Evolutionary conservation across 2,329 filamentous ascomycete species (phyloP).

Genomic region (Clathrospora elynae): DNA sequence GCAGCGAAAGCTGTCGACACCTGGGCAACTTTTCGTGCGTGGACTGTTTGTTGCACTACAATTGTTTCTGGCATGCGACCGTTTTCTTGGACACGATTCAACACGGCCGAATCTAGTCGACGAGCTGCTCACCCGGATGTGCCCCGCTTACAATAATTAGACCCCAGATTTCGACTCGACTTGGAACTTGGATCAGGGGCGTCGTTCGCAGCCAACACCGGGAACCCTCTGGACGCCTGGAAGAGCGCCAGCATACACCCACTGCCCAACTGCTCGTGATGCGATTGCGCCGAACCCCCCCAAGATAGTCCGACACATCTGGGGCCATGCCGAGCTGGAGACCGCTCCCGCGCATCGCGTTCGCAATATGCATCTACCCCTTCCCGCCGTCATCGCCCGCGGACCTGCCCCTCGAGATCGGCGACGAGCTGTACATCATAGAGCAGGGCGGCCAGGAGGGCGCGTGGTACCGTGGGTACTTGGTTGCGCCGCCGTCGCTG

Average conservation of each 20-base stretch:
- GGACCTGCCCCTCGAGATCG: constrained; percentile 94
- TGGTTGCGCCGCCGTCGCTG: constrained; percentile 91
- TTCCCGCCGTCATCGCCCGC: constrained; percentile 85
- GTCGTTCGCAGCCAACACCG: constrained; percentile 14
- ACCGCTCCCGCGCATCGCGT: constrained; percentile 94
- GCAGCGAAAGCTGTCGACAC: constrained; percentile 7
- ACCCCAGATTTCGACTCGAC: constrained; percentile 17
- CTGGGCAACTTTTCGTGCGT: constrained; percentile 6
- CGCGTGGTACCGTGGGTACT: constrained; percentile 92
- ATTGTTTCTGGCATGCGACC: constrained; percentile 5
- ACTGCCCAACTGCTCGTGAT: constrained; percentile 35
- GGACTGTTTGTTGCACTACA: constrained; percentile 7
- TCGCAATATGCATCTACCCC: constrained; percentile 94
- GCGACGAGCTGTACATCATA: constrained; percentile 98
- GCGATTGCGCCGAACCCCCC: constrained; percentile 33
- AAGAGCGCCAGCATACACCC: constrained; percentile 3
- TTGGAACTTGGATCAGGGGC: constrained; percentile 18
- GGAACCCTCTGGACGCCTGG: constrained; percentile 2
- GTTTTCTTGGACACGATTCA: constrained; percentile 1
- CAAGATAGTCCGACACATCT: constrained; percentile 38
- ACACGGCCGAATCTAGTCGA: neutral
- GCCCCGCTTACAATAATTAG: constrained; percentile 16
- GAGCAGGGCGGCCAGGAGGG: constrained; percentile 86
- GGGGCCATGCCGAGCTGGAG: constrained; percentile 70
- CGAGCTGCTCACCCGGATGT: constrained; percentile 6